These are phyloP conservation scores for Isatis tinctoria DNA, from an alignment of 345 rosid genomes.

Conservation along the genomic window DNA sequence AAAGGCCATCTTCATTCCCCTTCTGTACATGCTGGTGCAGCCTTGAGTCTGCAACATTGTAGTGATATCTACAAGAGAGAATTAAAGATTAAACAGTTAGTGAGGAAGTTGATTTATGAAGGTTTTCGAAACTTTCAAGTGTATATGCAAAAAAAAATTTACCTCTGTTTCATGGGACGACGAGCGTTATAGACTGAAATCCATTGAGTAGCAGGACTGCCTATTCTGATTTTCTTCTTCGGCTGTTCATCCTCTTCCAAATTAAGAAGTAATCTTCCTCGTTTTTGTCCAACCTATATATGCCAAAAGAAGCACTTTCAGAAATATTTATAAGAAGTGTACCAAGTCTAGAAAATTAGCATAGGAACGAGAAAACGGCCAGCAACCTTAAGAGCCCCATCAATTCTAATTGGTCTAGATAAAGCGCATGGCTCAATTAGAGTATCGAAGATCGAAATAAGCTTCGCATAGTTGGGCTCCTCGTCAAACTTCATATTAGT, in stretches of 20 bases:
- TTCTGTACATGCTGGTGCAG: constrained; percentile 76
- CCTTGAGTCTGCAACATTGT: constrained; percentile 81
- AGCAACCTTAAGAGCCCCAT: constrained; percentile 88
- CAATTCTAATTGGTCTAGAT: constrained; percentile 74
- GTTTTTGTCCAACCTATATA: constrained; percentile 78
- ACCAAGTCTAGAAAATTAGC: constrained; percentile 28
- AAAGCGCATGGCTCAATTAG: constrained; percentile 61
- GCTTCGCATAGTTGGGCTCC: constrained; percentile 87
- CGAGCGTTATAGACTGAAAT: constrained; percentile 87
- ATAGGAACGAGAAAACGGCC: constrained; percentile 1
- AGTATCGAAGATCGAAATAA: constrained; percentile 67
- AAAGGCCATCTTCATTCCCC: constrained; percentile 89
- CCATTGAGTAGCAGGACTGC: constrained; percentile 94
- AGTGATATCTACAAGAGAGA: constrained; percentile 66
- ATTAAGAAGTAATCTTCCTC: constrained; percentile 57
- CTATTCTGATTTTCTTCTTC: constrained; percentile 72
- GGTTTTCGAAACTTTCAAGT: constrained; percentile 36
- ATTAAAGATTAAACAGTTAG: neutral
- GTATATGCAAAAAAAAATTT: constrained; percentile 23
- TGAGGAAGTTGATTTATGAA: neutral
- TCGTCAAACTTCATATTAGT: constrained; percentile 88
- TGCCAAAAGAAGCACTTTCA: neutral
- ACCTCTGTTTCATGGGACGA: constrained; percentile 98
- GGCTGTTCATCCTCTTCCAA: constrained; percentile 91
- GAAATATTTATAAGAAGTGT: neutral